Conservation (phyloP, 768 basidiomycete genomes). For the Mycena albidolilacea region DNA sequence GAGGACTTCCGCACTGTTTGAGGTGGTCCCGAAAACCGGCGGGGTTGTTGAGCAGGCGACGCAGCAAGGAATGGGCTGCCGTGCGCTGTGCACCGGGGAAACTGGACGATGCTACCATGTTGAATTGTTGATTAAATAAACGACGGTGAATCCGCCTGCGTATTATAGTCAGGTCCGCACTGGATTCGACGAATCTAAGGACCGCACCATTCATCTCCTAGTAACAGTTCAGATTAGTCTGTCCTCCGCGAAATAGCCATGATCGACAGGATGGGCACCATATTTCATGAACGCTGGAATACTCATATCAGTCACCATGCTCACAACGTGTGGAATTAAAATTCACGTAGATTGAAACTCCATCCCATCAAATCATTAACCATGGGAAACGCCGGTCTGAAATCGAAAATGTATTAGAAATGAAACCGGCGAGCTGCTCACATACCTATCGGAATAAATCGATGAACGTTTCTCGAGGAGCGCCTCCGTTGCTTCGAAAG, state of each 20-base stretch:
- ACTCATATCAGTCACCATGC: neutral
- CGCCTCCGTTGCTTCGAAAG: conserved; percentile 49
- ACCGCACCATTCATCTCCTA: conserved; percentile 27
- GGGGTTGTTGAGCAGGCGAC: conserved; percentile 27
- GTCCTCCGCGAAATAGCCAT: neutral
- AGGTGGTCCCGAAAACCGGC: conserved; percentile 20
- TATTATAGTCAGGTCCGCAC: neutral
- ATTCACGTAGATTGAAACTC: conserved; percentile 23
- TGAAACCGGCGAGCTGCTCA: conserved; percentile 14
- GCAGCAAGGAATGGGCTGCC: conserved; percentile 34
- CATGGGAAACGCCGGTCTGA: conserved; percentile 33
- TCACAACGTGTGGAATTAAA: neutral
- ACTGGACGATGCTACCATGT: neutral
- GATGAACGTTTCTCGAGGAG: conserved; percentile 55
- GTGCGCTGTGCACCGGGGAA: conserved; percentile 16
- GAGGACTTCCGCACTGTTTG: conserved; percentile 19
- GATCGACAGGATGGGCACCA: neutral
- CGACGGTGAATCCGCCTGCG: conserved; percentile 29
- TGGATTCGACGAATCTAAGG: neutral
- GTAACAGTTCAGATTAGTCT: neutral
- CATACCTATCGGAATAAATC: conserved; percentile 57
- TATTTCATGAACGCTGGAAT: conserved; percentile 29
- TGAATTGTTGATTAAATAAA: conserved; percentile 23
- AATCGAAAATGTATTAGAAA: neutral
- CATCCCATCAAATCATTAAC: conserved; percentile 33